These are phyloP conservation scores for Saccharomyces hybrid DNA, from an alignment of 1,139 yeast genomes.

Conservation along the genomic window DNA sequence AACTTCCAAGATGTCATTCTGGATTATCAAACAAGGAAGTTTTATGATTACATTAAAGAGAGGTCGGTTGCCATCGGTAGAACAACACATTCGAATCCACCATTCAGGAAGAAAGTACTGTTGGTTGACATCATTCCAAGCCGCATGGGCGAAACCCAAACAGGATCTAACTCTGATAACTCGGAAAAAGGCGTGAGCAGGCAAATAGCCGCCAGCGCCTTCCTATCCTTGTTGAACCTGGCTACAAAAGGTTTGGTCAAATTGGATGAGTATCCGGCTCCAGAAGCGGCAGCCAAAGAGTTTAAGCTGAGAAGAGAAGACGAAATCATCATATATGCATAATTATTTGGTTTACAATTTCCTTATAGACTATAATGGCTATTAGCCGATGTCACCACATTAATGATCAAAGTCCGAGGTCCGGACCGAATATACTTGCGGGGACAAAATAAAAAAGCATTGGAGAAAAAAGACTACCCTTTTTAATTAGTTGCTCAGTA, in stretches of 20 bases:
- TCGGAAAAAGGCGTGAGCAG: constrained; percentile 12
- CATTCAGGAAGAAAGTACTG: constrained; percentile 16
- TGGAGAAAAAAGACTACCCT: neutral
- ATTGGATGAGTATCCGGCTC: constrained; percentile 1
- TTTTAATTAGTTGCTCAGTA: neutral
- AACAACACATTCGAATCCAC: constrained; percentile 14
- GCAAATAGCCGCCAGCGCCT: constrained; percentile 29
- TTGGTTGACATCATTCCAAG: constrained; percentile 29
- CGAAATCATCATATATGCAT: neutral
- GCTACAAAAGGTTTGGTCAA: constrained; percentile 22
- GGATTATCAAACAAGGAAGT: constrained; percentile 23
- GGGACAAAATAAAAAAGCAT: neutral
- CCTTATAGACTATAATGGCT: neutral
- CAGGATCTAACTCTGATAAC: neutral
- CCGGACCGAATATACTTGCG: neutral
- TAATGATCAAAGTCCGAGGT: neutral
- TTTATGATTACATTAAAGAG: constrained; percentile 25
- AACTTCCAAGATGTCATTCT: constrained; percentile 7
- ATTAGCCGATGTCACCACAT: neutral
- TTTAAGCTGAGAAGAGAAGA: neutral
- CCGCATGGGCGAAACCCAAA: constrained; percentile 6
- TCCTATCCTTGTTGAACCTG: constrained; percentile 24
- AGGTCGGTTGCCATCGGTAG: constrained; percentile 18
- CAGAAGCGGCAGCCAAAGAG: neutral
- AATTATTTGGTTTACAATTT: neutral